Evolutionary conservation across 192 early-diverging fungal species (phyloP).

Genomic region (Coemansia sp.): DNA sequence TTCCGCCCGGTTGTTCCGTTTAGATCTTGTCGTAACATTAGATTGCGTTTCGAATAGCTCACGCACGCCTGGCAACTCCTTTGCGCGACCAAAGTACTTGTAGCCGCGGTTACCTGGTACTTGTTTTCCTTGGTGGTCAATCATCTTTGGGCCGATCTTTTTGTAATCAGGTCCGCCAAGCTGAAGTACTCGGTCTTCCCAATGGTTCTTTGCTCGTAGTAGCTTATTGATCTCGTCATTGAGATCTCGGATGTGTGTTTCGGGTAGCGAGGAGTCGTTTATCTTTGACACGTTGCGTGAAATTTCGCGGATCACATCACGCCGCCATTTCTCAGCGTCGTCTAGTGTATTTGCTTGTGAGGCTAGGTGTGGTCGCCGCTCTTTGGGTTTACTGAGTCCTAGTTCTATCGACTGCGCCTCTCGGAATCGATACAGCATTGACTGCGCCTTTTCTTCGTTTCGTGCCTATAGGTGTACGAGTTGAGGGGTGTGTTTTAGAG

Average conservation of each 20-base stretch:
- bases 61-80: conserved; percentile 89
- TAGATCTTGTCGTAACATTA: conserved; percentile 39
- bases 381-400: conserved; percentile 64
- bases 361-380: conserved; percentile 76
- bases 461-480: conserved; percentile 64
- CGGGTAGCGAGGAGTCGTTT: conserved; percentile 86
- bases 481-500: not conserved
- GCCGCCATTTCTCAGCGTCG: conserved; percentile 92
- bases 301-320: conserved; percentile 87
- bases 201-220: conserved; percentile 86
- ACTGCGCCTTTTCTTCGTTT: conserved; percentile 98
- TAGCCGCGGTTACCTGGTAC: conserved; percentile 90
- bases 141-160: conserved; percentile 72
- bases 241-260: conserved; percentile 87
- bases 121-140: conserved; percentile 86
- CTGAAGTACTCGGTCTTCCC: conserved; percentile 89
- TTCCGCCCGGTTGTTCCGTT: conserved; percentile 65
- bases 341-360: conserved; percentile 66
- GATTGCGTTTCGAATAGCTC: conserved; percentile 82
- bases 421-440: conserved; percentile 97
- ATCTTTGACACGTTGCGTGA: conserved; percentile 86
- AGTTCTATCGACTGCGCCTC: conserved; percentile 87
- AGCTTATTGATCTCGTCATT: conserved; percentile 98
- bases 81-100: conserved; percentile 97
- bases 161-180: conserved; percentile 93